A percentile compares a stretch with the other conserved stretches of the same genome.
Evolutionary conservation across 257 asterid genomes (phyloP).

Genomic region (Przewalskia tangutica): DNA sequence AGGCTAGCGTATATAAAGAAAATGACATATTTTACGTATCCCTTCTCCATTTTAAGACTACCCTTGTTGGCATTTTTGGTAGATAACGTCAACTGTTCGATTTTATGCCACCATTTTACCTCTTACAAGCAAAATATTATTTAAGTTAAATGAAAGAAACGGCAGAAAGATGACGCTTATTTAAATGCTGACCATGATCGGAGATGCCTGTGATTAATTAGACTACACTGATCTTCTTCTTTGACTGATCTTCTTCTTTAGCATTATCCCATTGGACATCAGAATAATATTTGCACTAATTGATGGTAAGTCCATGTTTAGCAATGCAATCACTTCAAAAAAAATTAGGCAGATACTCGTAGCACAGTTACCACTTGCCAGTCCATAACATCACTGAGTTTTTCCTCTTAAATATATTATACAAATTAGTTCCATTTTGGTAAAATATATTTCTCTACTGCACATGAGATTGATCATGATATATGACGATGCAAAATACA

Average conservation of each 20-base stretch:
- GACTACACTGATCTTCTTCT: not conserved
- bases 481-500: not conserved
- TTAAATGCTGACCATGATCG: not conserved
- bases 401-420: not conserved
- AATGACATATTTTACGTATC: not conserved
- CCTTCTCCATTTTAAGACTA: not conserved
- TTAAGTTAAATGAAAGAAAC: not conserved
- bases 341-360: not conserved
- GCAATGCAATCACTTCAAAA: not conserved
- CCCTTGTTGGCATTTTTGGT: not conserved
- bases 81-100: not conserved
- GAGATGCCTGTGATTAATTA: not conserved
- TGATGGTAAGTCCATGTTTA: not conserved
- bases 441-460: not conserved
- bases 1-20: not conserved
- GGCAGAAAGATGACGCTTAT: not conserved
- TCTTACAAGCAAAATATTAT: not conserved
- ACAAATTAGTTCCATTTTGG: not conserved
- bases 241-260: not conserved
- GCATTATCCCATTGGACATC: not conserved
- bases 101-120: not conserved
- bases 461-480: not conserved
- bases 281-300: not conserved
- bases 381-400: not conserved
- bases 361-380: not conserved